These are phyloP conservation scores for Entoloma clypeatum DNA, from an alignment of 1,284 basidiomycete species.

Conservation along the genomic window DNA sequence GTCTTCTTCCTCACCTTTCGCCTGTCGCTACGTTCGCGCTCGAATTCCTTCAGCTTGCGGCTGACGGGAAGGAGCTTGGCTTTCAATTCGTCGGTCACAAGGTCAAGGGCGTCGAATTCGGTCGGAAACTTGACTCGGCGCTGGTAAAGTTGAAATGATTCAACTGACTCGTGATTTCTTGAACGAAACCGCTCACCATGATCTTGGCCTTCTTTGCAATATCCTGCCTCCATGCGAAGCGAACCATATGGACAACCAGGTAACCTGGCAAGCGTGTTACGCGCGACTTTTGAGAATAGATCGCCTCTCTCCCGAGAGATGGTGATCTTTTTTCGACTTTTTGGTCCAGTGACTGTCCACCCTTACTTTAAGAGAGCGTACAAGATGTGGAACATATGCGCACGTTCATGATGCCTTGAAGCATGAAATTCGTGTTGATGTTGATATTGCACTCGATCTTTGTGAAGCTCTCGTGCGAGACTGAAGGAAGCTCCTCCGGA, in stretches of 20 bases:
- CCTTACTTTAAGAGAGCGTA: no score
- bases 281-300: constrained; percentile 82
- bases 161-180: not conserved
- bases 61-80: constrained; percentile 70
- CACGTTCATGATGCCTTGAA: constrained; percentile 82
- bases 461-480: constrained; percentile 70
- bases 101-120: constrained; percentile 83
- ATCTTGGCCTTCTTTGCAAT: constrained; percentile 92
- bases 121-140: constrained; percentile 92
- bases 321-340: constrained; percentile 86
- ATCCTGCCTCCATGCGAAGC: constrained; percentile 93
- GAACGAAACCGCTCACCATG: constrained; percentile 51
- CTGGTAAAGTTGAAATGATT: constrained; percentile 33
- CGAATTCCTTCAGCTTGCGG: constrained; percentile 70
- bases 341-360: constrained; percentile 82
- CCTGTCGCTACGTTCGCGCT: constrained; percentile 83
- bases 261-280: constrained; percentile 84
- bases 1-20: constrained; percentile 78
- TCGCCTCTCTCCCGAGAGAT: constrained; percentile 74
- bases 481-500: constrained; percentile 69
- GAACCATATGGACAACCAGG: constrained; percentile 88
- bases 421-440: constrained; percentile 84
- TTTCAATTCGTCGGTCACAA: constrained; percentile 79
- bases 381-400: no score
- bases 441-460: constrained; percentile 95